A percentile compares a stretch with the other conserved stretches of the same genome.
Evolutionary conservation across 2,329 filamentous ascomycete genomes (phyloP).

Genomic region (Clonostachys rhizophaga): DNA sequence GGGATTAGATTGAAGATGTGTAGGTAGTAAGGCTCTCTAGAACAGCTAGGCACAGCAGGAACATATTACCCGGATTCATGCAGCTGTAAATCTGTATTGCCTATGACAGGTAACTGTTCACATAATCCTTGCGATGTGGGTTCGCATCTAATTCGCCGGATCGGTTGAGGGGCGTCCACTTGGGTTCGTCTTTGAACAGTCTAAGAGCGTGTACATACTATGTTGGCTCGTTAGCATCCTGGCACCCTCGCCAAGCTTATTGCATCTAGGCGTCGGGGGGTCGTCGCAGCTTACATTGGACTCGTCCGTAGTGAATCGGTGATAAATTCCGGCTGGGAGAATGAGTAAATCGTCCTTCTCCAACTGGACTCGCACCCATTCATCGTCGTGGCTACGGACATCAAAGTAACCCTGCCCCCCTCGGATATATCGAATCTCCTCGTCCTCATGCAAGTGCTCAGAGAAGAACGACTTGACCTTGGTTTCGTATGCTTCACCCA

Average conservation of each 20-base stretch:
- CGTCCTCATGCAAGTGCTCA: slow-evolving; percentile 96
- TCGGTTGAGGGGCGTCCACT: slow-evolving; percentile 93
- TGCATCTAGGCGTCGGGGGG: no score
- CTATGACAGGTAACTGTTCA: slow-evolving; percentile 39
- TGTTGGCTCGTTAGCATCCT: background rate
- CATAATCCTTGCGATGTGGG: slow-evolving; percentile 72
- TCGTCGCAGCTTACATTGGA: slow-evolving; percentile 63
- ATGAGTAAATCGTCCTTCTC: slow-evolving; percentile 90
- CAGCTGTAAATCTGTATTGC: no score
- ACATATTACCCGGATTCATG: no score
- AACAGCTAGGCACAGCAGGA: no score
- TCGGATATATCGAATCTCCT: slow-evolving; percentile 94
- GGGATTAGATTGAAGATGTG: no score
- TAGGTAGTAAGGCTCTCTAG: no score
- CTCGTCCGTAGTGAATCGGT: slow-evolving; percentile 92
- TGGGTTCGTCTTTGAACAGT: slow-evolving; percentile 96
- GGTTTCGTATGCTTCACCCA: slow-evolving; percentile 84
- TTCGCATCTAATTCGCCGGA: slow-evolving; percentile 74
- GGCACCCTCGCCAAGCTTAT: background rate
- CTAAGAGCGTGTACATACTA: slow-evolving; percentile 95
- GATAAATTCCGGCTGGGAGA: slow-evolving; percentile 91
- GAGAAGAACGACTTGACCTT: slow-evolving; percentile 93
- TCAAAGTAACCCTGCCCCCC: slow-evolving; percentile 92
- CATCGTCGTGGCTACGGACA: slow-evolving; percentile 74
- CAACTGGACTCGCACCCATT: slow-evolving; percentile 83